A percentile compares a stretch with the other conserved stretches of the same genome.
These are phyloP conservation scores for Alternaria incomplexa DNA, from an alignment of 2,329 filamentous ascomycete species.

Conservation along the genomic window DNA sequence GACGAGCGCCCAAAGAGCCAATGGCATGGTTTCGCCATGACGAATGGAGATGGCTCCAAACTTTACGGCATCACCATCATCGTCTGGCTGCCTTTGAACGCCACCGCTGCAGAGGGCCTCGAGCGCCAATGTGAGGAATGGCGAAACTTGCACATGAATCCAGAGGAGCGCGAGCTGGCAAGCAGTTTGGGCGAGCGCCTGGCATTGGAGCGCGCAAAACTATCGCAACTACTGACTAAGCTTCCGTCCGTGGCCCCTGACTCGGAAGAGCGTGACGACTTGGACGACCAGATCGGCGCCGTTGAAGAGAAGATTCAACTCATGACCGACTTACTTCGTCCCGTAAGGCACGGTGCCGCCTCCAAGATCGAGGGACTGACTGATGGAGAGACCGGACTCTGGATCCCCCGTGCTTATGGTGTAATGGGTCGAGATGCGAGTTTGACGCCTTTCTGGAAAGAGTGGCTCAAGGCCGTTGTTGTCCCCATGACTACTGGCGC, in stretches of 20 bases:
- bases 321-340: constrained; percentile 94
- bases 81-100: constrained; percentile 87
- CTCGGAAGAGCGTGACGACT: constrained; percentile 76
- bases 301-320: constrained; percentile 97
- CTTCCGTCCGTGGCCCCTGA: constrained; percentile 82
- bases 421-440: constrained; percentile 84
- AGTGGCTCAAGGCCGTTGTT: constrained; percentile 93
- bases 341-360: constrained; percentile 89
- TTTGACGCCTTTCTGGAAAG: constrained; percentile 94
- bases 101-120: constrained; percentile 80
- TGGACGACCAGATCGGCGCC: constrained; percentile 93
- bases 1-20: constrained; percentile 94
- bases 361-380: constrained; percentile 97
- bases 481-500: constrained; percentile 93
- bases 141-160: constrained; percentile 74
- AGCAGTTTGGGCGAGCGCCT: constrained; percentile 88
- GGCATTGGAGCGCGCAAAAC: constrained; percentile 83
- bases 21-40: constrained; percentile 99
- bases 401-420: constrained; percentile 93
- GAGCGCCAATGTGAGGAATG: constrained; percentile 67
- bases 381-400: constrained; percentile 92
- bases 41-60: constrained; percentile 87
- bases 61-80: constrained; percentile 91
- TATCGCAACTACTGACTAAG: constrained; percentile 85
- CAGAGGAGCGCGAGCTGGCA: constrained; percentile 88